Conservation (phyloP, 129 eudicot genomes). For the Erigeron canadensis region DNA sequence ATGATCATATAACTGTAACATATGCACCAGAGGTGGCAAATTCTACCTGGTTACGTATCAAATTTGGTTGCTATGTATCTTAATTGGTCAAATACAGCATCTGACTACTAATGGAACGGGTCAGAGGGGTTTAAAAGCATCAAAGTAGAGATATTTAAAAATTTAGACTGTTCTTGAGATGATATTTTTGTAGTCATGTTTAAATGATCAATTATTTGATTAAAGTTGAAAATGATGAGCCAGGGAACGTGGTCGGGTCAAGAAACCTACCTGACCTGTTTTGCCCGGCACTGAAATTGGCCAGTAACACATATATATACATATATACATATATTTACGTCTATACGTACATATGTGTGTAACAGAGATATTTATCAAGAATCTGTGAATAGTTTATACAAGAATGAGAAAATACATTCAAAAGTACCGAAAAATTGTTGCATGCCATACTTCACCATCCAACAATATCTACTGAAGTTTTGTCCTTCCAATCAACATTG, state of each 20-base stretch:
- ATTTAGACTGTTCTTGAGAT: background rate
- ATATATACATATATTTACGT: background rate
- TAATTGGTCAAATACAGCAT: background rate
- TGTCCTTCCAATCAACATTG: conserved; percentile 50
- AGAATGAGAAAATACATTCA: conserved; percentile 11
- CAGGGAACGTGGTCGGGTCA: background rate
- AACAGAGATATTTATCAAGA: background rate
- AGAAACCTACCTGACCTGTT: background rate
- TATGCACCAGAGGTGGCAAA: background rate
- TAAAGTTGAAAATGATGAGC: background rate
- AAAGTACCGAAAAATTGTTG: conserved; percentile 6
- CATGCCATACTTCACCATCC: conserved; percentile 7
- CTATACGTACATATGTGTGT: background rate
- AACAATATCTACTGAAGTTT: conserved; percentile 14
- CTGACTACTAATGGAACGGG: background rate
- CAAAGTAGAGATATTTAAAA: background rate
- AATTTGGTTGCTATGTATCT: background rate
- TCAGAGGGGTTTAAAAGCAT: background rate
- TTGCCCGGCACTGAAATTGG: background rate
- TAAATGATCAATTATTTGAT: background rate
- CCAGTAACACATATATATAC: background rate
- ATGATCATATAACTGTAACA: background rate
- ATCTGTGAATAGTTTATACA: background rate
- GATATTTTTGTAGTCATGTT: background rate
- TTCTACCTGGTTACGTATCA: background rate